phyloP scores from a whole-genome alignment of 2,329 filamentous ascomycete species.

The Sclerotinia minor region DNA sequence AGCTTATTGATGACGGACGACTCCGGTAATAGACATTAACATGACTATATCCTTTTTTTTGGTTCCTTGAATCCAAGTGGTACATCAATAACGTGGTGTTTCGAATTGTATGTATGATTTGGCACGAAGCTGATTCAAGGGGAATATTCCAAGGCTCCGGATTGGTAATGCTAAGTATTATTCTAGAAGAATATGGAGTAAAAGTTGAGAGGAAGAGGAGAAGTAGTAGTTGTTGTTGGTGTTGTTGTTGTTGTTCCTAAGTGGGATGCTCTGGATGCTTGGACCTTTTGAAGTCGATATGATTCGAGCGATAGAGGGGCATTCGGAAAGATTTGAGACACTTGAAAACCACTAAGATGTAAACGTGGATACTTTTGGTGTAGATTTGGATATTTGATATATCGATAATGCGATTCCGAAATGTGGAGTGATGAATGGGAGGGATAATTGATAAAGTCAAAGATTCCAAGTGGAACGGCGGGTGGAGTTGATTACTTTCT shows the following conservation, averaged over 20 bases:
- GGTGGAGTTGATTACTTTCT: not conserved
- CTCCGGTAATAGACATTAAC: slow-evolving; percentile 29
- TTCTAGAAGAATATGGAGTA: slow-evolving; percentile 16
- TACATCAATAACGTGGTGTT: slow-evolving; percentile 28
- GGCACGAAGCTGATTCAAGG: slow-evolving; percentile 28
- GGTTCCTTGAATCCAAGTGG: slow-evolving; percentile 25
- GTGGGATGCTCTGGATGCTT: not conserved
- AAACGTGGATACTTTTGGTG: not conserved
- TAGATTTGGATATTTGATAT: slow-evolving; percentile 5
- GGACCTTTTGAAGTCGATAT: slow-evolving; percentile 7
- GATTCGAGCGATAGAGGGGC: slow-evolving; percentile 16
- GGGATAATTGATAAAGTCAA: slow-evolving; percentile 1
- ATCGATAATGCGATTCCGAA: not conserved
- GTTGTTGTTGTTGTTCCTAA: slow-evolving; percentile 8
- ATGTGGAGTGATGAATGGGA: slow-evolving; percentile 13
- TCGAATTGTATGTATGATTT: slow-evolving; percentile 24
- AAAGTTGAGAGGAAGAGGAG: too few species aligned
- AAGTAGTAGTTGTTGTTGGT: not conserved
- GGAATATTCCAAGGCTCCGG: not conserved
- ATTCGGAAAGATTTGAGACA: slow-evolving; percentile 6
- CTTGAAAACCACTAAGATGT: not conserved
- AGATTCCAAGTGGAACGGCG: slow-evolving; percentile 6
- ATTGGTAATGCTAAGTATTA: not conserved
- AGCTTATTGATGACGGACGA: slow-evolving; percentile 23
- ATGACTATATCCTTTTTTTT: slow-evolving; percentile 27